Base-by-base conservation (phyloP, 441 rosid species). In the Raphanus hybrid region DNA sequence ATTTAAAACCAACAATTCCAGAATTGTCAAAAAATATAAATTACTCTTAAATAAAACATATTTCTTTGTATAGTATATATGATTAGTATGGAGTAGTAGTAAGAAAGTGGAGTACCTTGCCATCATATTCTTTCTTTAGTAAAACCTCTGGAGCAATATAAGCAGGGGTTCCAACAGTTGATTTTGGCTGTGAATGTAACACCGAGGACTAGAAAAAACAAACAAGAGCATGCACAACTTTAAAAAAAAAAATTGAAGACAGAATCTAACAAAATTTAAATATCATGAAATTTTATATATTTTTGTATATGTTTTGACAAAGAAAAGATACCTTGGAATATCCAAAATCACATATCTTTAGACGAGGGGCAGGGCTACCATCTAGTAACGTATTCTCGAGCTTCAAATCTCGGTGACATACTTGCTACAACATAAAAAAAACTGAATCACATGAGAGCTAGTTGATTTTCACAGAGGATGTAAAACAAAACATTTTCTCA, bases 81-180 rank as follows among this genome's bases (percentile, higher is more conserved):
- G 26, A 2, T 23, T 23, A 23, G 26, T 12, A 7, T 37, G 6
- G 14, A 10, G 23, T 54, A 54, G 10, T 69, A 41, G 34, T 65
- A 48, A 15, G 66, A 52, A 62, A 37, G 75, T 23, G 68, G 27
- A 75, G 63, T 84, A 94, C 99, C 99, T 96, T 92, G 75, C 98
- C 99, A 75, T 96, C 98, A 41, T 96, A 96, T 85, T 93, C 99
- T 86, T 90, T 94, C 87, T 90, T 92, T 15, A 90, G 93, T 66
- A 96, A 83, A 61, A 94, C 97, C 85, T 96, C 99, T 4, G 99
- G 99, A 76, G 99, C 99, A 4, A 94, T 96, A 65, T 96, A 96
- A 35, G 99, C 99, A 62, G 99, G 98, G 52, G 99, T 96, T 76
- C 99, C 99, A 52, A 96, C 98, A 1, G 99, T 92, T 34, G 99